A percentile compares a stretch with the other conserved stretches of the same genome.
Evolutionary conservation across 441 rosid species (phyloP).

Genomic region (Theobroma grandiflorum): DNA sequence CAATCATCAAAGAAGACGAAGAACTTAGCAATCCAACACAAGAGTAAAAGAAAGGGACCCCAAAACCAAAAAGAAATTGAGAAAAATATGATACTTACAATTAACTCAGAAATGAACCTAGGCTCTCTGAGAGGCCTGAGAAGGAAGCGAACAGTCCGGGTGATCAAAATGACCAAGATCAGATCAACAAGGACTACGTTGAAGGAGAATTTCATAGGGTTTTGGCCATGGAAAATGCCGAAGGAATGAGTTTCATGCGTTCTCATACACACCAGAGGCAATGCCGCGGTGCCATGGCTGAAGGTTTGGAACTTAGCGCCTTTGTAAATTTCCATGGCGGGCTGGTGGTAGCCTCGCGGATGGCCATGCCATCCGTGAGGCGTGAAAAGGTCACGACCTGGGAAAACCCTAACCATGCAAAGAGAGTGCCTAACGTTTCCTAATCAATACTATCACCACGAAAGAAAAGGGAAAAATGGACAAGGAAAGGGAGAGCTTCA

Average conservation of each 20-base stretch:
- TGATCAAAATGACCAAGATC: constrained; percentile 41
- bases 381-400: constrained; percentile 4
- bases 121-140: constrained; percentile 83
- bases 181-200: constrained; percentile 50
- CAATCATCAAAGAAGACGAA: neutral
- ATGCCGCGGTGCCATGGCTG: constrained; percentile 16
- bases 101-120: constrained; percentile 65
- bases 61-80: neutral
- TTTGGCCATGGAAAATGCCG: constrained; percentile 54
- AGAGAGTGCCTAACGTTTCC: neutral
- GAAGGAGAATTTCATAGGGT: constrained; percentile 49
- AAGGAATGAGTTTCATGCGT: constrained; percentile 29
- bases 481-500: too few relatives aligned
- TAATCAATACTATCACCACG: too few relatives aligned
- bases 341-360: constrained; percentile 17
- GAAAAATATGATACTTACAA: constrained; percentile 48
- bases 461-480: too few relatives aligned
- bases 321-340: neutral
- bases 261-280: constrained; percentile 45
- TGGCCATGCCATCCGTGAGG: constrained; percentile 22
- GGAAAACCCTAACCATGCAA: constrained; percentile 46
- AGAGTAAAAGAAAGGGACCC: too few relatives aligned
- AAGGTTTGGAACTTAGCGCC: neutral
- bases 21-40: neutral
- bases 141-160: constrained; percentile 47